Percentiles rank a stretch among this genome's conserved stretches.
Conservation (phyloP, 306 rosid species). For the Trifolium fragiferum region DNA sequence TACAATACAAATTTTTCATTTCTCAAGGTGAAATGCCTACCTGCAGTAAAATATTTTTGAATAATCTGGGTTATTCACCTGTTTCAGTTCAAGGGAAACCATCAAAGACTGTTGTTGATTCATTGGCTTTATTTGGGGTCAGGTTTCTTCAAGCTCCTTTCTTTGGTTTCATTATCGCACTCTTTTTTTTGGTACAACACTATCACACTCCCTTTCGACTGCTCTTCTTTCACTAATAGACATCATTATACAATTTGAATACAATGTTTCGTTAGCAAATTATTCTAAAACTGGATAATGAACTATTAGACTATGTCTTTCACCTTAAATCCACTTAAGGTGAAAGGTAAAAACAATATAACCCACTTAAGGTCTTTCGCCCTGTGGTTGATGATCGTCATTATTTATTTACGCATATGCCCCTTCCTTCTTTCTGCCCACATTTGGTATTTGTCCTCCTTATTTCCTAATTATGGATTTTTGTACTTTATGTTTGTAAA, state of each 20-base stretch:
- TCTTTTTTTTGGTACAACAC: neutral
- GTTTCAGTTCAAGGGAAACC: slow-evolving; percentile 95
- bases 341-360: no score
- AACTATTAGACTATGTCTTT: neutral
- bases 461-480: neutral
- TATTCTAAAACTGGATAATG: neutral
- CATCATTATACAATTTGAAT: slow-evolving; percentile 1
- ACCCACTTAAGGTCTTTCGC: no score
- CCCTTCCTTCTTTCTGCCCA: slow-evolving; percentile 5
- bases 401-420: neutral
- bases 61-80: slow-evolving; percentile 37
- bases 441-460: neutral
- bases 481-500: slow-evolving; percentile 13
- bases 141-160: slow-evolving; percentile 55
- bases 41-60: slow-evolving; percentile 36
- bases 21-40: slow-evolving; percentile 24
- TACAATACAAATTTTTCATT: slow-evolving; percentile 25
- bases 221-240: slow-evolving; percentile 25
- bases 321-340: neutral
- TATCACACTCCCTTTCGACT: slow-evolving; percentile 27
- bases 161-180: slow-evolving; percentile 38
- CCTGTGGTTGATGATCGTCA: no score
- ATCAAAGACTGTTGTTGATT: slow-evolving; percentile 85
- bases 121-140: slow-evolving; percentile 98
- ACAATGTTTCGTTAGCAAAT: neutral